Conservation (phyloP, 306 rosid genomes). For the Glycine latifolia region DNA sequence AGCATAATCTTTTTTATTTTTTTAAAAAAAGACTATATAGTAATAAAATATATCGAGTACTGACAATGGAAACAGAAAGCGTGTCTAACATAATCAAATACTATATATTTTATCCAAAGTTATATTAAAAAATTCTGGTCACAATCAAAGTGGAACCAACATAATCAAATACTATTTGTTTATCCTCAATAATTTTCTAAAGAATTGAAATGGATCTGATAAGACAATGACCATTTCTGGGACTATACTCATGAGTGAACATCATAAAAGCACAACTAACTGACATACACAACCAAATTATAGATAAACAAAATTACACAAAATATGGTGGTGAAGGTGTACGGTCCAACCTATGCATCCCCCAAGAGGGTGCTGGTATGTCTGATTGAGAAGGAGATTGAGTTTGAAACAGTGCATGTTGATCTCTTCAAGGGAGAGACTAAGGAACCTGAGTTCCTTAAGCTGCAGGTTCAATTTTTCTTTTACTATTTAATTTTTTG, state of each 20-base stretch:
- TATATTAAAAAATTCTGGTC: no score
- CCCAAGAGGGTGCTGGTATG: constrained; percentile 60
- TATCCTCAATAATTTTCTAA: not conserved
- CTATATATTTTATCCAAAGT: no score
- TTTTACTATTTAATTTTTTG: not conserved
- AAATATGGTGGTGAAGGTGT: constrained; percentile 59
- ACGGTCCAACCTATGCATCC: constrained; percentile 55
- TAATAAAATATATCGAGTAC: no score
- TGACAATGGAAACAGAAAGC: no score
- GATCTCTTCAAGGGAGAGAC: constrained; percentile 58
- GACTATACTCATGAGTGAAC: no score
- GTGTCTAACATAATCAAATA: no score
- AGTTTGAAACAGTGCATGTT: constrained; percentile 54
- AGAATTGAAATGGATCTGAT: not conserved
- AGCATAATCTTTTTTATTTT: no score
- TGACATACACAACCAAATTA: not conserved
- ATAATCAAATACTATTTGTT: not conserved
- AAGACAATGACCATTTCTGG: not conserved
- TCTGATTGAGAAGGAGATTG: constrained; percentile 61
- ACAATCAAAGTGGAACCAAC: no score
- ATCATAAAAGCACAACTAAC: not conserved
- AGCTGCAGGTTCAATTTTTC: constrained; percentile 54
- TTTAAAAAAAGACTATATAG: no score
- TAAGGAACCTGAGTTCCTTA: constrained; percentile 59
- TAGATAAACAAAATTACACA: not conserved